Conservation (phyloP, 2,329 filamentous ascomycete species). For the Penicillium sp. region DNA sequence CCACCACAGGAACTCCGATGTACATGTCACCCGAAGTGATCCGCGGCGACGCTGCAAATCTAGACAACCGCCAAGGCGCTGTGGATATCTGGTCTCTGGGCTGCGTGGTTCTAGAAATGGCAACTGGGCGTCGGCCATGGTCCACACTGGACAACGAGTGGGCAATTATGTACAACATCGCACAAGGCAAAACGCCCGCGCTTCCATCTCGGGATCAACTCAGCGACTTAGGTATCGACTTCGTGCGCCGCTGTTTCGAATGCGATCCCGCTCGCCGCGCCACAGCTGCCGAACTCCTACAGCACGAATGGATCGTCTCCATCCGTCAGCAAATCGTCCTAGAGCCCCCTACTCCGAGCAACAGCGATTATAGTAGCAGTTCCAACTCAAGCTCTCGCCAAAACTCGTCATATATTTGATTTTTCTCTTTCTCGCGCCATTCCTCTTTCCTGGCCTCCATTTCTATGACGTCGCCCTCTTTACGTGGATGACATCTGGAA, state of each 20-base stretch:
- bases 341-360: slow-evolving; percentile 41
- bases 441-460: neutral
- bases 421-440: neutral
- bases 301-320: slow-evolving; percentile 80
- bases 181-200: slow-evolving; percentile 88
- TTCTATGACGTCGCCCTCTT: neutral
- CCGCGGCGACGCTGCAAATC: slow-evolving; percentile 76
- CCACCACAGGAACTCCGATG: slow-evolving; percentile 98
- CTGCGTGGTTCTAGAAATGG: slow-evolving; percentile 97
- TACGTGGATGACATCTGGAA: neutral
- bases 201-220: slow-evolving; percentile 80
- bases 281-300: slow-evolving; percentile 81
- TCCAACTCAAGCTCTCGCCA: slow-evolving; percentile 31
- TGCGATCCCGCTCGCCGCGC: slow-evolving; percentile 76
- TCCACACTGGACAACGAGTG: slow-evolving; percentile 96
- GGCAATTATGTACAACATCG: slow-evolving; percentile 99
- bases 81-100: slow-evolving; percentile 96
- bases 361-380: slow-evolving; percentile 33
- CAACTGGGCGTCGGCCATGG: slow-evolving; percentile 90
- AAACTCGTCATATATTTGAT: slow-evolving; percentile 28
- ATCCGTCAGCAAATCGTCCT: slow-evolving; percentile 49
- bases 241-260: slow-evolving; percentile 81
- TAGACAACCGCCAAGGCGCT: slow-evolving; percentile 72
- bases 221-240: slow-evolving; percentile 79
- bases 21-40: slow-evolving; percentile 99